Base-by-base conservation (phyloP, 169 alveolate species). In the Plasmodium gonderi region DNA sequence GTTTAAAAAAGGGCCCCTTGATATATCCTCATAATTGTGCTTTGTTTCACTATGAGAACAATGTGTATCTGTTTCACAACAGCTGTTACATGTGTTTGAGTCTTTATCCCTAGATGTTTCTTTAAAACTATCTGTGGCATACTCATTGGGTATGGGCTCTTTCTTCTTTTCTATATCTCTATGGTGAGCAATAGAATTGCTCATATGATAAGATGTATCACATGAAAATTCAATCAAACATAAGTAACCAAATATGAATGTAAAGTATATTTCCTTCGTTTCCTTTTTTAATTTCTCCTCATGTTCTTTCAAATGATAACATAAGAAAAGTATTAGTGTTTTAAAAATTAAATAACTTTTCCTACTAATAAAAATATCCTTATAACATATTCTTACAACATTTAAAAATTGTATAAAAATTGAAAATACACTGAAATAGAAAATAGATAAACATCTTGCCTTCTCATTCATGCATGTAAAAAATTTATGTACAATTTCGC, bases 381-480 rank as follows among this genome's bases (percentile, higher is more conserved):
- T 54, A 29, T n/a, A n/a, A n/a, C 40, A 17, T 26, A 26, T 44
- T 72, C 54, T 90, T 77, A 79, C 40, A 29, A 64, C 17, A 20
- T 90, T 90, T 29, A 90, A 77, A 38, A 90, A 90, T 77, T 68
- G 12, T 11, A 82, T 69, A 68, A 82, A 29, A 44, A 82, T 38
- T 45, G 82, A 76, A 64, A 90, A 90, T 20, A 74, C 60, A 5
- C 49, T 26, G 45, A 90, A 90, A 72, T 90, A 90, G 54, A 77
- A 90, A 45, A 78, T 44, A 14, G 91, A 77, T 49, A 90, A 65
- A 31, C 72, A 42, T 90, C 94, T 60, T 23, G 94, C 90, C 42
- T 90, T 79, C 23, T 90, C 94, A 69, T 90, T 76, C 54, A 79
- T 36, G 69, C 94, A 90, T 4, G 94, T 90, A 65, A 90, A 90